Conservation (phyloP, 2,329 filamentous ascomycete species). For the Aspergillus tanneri region DNA sequence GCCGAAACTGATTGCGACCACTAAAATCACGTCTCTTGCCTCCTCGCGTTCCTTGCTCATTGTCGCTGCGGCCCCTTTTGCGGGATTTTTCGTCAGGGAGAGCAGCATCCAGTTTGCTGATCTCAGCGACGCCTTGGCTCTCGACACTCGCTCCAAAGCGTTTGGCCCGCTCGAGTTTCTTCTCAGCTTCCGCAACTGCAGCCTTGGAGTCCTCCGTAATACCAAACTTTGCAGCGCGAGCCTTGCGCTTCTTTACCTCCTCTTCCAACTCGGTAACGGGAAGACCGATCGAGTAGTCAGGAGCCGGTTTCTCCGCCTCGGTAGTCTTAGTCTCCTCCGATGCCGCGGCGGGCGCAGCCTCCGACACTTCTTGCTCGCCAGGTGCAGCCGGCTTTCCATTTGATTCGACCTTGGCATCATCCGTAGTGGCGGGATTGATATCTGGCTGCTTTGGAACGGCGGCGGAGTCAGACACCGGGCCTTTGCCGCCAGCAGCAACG, state of each 20-base stretch:
- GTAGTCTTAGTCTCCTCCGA: conserved; percentile 18
- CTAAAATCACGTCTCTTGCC: conserved; percentile 44
- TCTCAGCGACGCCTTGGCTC: conserved; percentile 22
- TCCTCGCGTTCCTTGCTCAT: conserved; percentile 40
- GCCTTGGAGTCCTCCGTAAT: conserved; percentile 43
- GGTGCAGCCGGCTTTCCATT: conserved; percentile 21
- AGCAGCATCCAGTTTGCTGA: conserved; percentile 48
- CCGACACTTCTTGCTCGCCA: conserved; percentile 15
- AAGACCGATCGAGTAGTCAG: conserved; percentile 44
- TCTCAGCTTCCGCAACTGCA: conserved; percentile 43
- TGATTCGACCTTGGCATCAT: conserved; percentile 39
- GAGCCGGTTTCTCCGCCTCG: conserved; percentile 34
- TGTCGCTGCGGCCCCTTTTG: conserved; percentile 41
- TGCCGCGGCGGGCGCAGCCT: conserved; percentile 20
- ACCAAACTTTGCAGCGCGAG: conserved; percentile 51
- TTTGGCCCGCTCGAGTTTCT: conserved; percentile 48
- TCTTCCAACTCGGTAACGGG: conserved; percentile 46
- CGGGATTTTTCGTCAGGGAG: conserved; percentile 43
- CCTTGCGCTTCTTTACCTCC: conserved; percentile 50
- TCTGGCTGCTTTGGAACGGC: conserved; percentile 43
- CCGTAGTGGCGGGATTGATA: conserved; percentile 38
- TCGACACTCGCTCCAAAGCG: conserved; percentile 42
- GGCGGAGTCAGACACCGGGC: conserved; percentile 38
- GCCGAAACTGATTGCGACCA: conserved; percentile 32
- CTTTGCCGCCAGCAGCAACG: conserved; percentile 41